Percentiles rank a stretch among this genome's conserved stretches.
Conservation (phyloP, 768 basidiomycete genomes). For the Paxillus involutus region DNA sequence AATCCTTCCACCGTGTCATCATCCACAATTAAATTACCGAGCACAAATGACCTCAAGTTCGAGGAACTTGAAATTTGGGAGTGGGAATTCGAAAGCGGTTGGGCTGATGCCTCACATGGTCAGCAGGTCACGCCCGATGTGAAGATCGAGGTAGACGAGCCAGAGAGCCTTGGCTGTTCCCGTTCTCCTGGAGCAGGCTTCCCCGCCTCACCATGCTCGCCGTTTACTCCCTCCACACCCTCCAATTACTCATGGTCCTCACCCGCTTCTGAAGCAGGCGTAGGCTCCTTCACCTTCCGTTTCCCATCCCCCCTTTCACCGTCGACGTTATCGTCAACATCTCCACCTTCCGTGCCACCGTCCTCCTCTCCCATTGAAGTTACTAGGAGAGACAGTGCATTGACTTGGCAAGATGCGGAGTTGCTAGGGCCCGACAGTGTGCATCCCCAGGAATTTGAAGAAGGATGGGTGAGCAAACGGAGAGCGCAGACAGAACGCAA, state of each 20-base stretch:
- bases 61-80: slow-evolving; percentile 41
- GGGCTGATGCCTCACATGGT: slow-evolving; percentile 17
- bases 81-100: slow-evolving; percentile 34
- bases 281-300: slow-evolving; percentile 13
- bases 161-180: slow-evolving; percentile 24
- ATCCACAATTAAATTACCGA: slow-evolving; percentile 29
- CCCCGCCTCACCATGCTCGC: slow-evolving; percentile 19
- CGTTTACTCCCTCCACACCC: slow-evolving; percentile 12
- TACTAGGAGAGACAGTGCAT: slow-evolving; percentile 19
- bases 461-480: slow-evolving; percentile 29
- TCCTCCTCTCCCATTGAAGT: slow-evolving; percentile 2
- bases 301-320: slow-evolving; percentile 14
- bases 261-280: slow-evolving; percentile 16
- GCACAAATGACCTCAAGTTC: slow-evolving; percentile 41
- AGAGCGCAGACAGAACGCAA: slow-evolving; percentile 11
- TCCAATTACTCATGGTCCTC: slow-evolving; percentile 18
- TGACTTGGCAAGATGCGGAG: slow-evolving; percentile 45
- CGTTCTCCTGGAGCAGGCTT: slow-evolving; percentile 4
- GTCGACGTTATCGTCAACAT: slow-evolving; percentile 7
- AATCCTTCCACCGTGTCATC: slow-evolving; percentile 23
- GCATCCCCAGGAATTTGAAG: slow-evolving; percentile 42
- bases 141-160: slow-evolving; percentile 44
- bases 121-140: slow-evolving; percentile 25
- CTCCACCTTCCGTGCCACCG: slow-evolving; percentile 4
- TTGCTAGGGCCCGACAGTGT: slow-evolving; percentile 46